phyloP scores from a whole-genome alignment of 768 basidiomycete genomes.

The Naganishia vaughanmartiniae region DNA sequence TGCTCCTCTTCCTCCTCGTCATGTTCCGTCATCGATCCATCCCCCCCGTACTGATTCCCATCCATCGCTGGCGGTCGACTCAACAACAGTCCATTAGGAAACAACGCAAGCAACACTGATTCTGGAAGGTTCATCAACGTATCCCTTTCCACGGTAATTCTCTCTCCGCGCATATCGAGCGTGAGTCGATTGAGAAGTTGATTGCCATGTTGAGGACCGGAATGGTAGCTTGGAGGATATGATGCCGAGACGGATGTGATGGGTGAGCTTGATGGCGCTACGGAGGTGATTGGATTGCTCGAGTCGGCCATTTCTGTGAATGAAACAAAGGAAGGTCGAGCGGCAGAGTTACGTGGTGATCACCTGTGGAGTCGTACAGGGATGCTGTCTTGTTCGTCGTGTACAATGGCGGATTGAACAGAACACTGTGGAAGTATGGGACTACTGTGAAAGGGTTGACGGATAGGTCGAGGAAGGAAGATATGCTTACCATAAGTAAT shows the following conservation, averaged over 20 bases:
- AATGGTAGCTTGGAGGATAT: constrained; percentile 39
- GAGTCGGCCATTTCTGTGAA: constrained; percentile 5
- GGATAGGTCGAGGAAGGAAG: no score
- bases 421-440: no score
- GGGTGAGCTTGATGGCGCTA: constrained; percentile 45
- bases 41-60: constrained; percentile 12
- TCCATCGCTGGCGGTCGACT: constrained; percentile 62
- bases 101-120: constrained; percentile 90
- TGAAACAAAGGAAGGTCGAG: background rate
- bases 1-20: constrained; percentile 68
- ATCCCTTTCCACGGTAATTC: constrained; percentile 94
- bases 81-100: constrained; percentile 93
- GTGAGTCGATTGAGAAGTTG: constrained; percentile 75
- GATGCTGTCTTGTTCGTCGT: background rate
- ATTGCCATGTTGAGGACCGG: constrained; percentile 23
- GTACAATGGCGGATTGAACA: background rate
- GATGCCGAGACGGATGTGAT: constrained; percentile 50
- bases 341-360: background rate
- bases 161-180: constrained; percentile 83
- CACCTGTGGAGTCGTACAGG: background rate
- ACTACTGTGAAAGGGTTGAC: no score
- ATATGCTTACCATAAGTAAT: no score
- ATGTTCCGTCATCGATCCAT: constrained; percentile 56
- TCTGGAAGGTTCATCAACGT: constrained; percentile 98
- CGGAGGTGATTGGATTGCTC: constrained; percentile 52